Conservation (phyloP, 1,139 yeast species). For the Candida sp. region DNA sequence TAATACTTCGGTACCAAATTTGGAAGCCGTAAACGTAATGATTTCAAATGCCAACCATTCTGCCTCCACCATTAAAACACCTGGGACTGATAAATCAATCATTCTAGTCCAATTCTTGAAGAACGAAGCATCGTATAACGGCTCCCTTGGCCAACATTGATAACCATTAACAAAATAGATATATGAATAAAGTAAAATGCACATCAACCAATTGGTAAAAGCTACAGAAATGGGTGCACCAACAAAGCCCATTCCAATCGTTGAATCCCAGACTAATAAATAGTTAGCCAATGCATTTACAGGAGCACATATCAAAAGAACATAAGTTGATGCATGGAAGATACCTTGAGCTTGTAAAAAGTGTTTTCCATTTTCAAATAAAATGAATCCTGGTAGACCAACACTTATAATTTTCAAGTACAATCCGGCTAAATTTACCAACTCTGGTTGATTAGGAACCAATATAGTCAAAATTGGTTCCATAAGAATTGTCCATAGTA, state of each 20-base stretch:
- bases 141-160: constrained; percentile 55
- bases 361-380: constrained; percentile 72
- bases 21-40: constrained; percentile 57
- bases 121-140: constrained; percentile 32
- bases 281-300: constrained; percentile 63
- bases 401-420: constrained; percentile 52
- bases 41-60: constrained; percentile 72
- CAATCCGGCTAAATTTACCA: constrained; percentile 52
- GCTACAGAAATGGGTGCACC: constrained; percentile 80
- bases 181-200: constrained; percentile 41
- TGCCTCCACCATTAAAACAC: constrained; percentile 63
- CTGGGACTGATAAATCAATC: constrained; percentile 54
- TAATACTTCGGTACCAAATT: constrained; percentile 60
- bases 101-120: constrained; percentile 52
- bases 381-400: constrained; percentile 70
- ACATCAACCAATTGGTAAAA: constrained; percentile 69
- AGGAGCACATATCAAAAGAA: constrained; percentile 67
- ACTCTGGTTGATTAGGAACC: constrained; percentile 31
- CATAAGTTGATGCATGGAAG: constrained; percentile 76
- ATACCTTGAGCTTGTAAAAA: constrained; percentile 76
- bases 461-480: constrained; percentile 37
- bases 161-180: constrained; percentile 46
- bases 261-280: constrained; percentile 58
- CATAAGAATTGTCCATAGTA: constrained; percentile 57
- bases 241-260: constrained; percentile 59